Evolutionary conservation across 2,329 filamentous ascomycete genomes (phyloP).

Genomic region (Xylaria sp.): DNA sequence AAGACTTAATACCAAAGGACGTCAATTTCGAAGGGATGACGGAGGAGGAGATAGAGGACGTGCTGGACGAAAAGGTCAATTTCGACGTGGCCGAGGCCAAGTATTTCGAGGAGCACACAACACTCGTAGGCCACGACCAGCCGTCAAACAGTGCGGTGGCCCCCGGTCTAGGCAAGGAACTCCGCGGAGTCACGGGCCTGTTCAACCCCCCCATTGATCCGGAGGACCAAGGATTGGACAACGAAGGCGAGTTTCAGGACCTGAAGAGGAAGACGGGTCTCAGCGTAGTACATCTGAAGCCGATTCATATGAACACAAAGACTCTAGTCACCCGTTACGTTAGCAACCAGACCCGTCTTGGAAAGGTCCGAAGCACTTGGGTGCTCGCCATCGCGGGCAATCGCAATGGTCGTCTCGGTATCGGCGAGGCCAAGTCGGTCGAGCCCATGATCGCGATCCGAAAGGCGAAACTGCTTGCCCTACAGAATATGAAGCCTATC

Average conservation of each 20-base stretch:
- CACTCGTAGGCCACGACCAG: slow-evolving; percentile 51
- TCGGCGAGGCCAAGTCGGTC: slow-evolving; percentile 89
- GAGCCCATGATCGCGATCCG: slow-evolving; percentile 74
- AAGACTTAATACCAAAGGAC: slow-evolving; percentile 56
- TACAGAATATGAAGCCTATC: slow-evolving; percentile 93
- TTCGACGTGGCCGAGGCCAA: slow-evolving; percentile 41
- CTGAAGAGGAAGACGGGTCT: slow-evolving; percentile 68
- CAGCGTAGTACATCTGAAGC: slow-evolving; percentile 58
- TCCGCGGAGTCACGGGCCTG: slow-evolving; percentile 63
- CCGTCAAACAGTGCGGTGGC: slow-evolving; percentile 59
- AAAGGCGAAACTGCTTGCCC: slow-evolving; percentile 83
- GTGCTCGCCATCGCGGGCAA: slow-evolving; percentile 87
- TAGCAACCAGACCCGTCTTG: slow-evolving; percentile 93
- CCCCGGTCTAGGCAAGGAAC: slow-evolving; percentile 61
- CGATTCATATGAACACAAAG: slow-evolving; percentile 69
- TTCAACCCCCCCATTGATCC: slow-evolving; percentile 63
- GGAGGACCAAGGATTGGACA: slow-evolving; percentile 63
- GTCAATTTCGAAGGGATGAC: slow-evolving; percentile 62
- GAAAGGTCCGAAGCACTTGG: slow-evolving; percentile 85
- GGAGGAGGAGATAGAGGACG: slow-evolving; percentile 57
- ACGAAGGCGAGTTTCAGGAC: slow-evolving; percentile 61
- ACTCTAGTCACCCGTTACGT: slow-evolving; percentile 79
- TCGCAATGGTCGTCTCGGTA: slow-evolving; percentile 82
- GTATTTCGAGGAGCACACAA: slow-evolving; percentile 50
- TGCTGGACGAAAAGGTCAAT: slow-evolving; percentile 48